Evolutionary conservation across 2,329 filamentous ascomycete genomes (phyloP), one percentile per base, ranked within the genome.

Genomic region (Allantophomopsis cytisporea): DNA sequence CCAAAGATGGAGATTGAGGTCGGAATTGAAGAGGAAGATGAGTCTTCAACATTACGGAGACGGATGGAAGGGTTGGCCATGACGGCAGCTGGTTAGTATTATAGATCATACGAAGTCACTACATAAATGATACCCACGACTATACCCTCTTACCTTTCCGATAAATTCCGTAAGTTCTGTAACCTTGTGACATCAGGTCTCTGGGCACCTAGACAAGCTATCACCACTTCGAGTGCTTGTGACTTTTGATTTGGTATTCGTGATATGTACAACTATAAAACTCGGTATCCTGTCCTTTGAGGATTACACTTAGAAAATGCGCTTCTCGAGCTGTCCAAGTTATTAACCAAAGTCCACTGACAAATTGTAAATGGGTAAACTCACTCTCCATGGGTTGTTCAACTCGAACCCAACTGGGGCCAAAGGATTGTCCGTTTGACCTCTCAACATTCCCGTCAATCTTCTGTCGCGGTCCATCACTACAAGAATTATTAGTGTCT

Each of bases 1-100:
- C 68, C 68, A 56, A 78, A 78, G 48, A 67, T 74, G 49, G 65
- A 74, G 49, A 73, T 79, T 36, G 51, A 54, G 37, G 44, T 56
- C 14, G 52, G 52, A 43, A 48, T 51, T 20, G 53, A 56, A 33
- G 54, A 68, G 36, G 63, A 70, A 43, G 66, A 70, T 43, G 61
- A 64, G 41, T 68, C 66, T 47, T 64, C 66, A 13, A 70, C 66
- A 12, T 50, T 71, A 39, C 62, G 63, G 52, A 59, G 65, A 39
- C 65, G 63, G 51, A 66, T 69, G 60, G 67, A 69, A 44, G 59
- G 56, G 42, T 53, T 68, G 40, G 57, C 59, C 37, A 31, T 38
- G 15, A 23, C 23, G 18, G 35, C 30, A 4, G 15, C 23, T 28
- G 23, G 23, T 28, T 28, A 12, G 10, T 28, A 3, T 28, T 28